These are phyloP conservation scores for Coemansia sp. DNA, from an alignment of 192 early-diverging fungal species.

Conservation along the genomic window DNA sequence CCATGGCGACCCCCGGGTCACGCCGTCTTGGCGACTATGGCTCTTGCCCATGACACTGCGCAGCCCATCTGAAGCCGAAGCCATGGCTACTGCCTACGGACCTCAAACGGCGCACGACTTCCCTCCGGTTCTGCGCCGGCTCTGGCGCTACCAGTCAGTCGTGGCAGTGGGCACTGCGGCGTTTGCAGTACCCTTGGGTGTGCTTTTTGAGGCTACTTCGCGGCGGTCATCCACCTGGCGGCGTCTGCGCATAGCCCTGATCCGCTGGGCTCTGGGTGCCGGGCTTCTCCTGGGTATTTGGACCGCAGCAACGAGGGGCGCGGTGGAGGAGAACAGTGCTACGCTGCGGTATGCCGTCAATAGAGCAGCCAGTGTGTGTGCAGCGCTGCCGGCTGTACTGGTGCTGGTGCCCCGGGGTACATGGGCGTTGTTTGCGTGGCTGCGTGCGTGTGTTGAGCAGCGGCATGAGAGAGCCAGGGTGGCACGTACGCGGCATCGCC, in stretches of 20 bases:
- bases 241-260: conserved; percentile 13
- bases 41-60: conserved; percentile 41
- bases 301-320: background rate
- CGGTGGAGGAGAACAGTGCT: conserved; percentile 5
- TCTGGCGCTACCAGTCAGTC: conserved; percentile 48
- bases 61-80: conserved; percentile 17
- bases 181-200: conserved; percentile 24
- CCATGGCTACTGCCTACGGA: conserved; percentile 1
- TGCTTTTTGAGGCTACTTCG: conserved; percentile 37
- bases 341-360: conserved; percentile 39
- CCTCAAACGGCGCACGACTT: conserved; percentile 43
- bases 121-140: conserved; percentile 39
- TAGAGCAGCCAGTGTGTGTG: conserved; percentile 26
- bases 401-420: conserved; percentile 38
- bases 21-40: conserved; percentile 42
- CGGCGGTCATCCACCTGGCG: conserved; percentile 21
- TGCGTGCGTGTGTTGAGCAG: conserved; percentile 31
- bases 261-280: conserved; percentile 18
- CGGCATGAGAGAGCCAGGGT: conserved; percentile 20
- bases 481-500: conserved; percentile 13
- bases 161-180: conserved; percentile 20
- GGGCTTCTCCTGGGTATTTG: conserved; percentile 8
- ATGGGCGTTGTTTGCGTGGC: conserved; percentile 46
- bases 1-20: conserved; percentile 21
- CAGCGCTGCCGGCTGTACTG: conserved; percentile 30